phyloP scores from a whole-genome alignment of 805 yeast species.

The Saturnispora hagleri region DNA sequence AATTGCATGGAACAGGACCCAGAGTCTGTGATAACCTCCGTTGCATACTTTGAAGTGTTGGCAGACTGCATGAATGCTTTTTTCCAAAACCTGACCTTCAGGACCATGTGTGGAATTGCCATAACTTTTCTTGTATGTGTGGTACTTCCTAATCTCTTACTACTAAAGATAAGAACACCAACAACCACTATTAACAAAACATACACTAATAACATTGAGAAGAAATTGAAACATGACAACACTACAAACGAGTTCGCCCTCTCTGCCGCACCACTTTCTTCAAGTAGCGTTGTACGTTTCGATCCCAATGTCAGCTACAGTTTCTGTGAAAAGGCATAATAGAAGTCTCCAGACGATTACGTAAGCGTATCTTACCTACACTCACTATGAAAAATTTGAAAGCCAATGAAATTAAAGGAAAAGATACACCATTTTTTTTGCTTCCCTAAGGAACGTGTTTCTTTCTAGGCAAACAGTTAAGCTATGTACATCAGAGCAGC shows the following conservation, averaged over 20 bases:
- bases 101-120: conserved; percentile 18
- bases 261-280: neutral
- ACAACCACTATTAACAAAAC: conserved; percentile 19
- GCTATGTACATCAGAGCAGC: conserved; percentile 39
- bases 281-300: conserved; percentile 17
- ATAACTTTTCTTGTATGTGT: conserved; percentile 12
- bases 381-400: neutral
- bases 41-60: conserved; percentile 26
- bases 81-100: conserved; percentile 23
- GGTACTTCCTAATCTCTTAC: conserved; percentile 23
- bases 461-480: neutral
- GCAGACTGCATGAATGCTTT: conserved; percentile 29
- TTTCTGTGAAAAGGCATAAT: conserved; percentile 11
- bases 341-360: neutral
- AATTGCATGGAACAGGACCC: conserved; percentile 80
- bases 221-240: neutral
- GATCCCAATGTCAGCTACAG: conserved; percentile 26
- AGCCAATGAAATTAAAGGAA: conserved; percentile 13
- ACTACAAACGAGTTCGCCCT: neutral
- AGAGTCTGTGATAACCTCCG: conserved; percentile 28
- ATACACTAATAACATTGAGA: conserved; percentile 13
- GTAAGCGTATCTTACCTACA: neutral
- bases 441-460: neutral
- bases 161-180: conserved; percentile 19
- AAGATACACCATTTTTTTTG: conserved; percentile 6